phyloP scores from a whole-genome alignment of 2,329 filamentous ascomycete species.

The Penicillium aurantiogriseum region DNA sequence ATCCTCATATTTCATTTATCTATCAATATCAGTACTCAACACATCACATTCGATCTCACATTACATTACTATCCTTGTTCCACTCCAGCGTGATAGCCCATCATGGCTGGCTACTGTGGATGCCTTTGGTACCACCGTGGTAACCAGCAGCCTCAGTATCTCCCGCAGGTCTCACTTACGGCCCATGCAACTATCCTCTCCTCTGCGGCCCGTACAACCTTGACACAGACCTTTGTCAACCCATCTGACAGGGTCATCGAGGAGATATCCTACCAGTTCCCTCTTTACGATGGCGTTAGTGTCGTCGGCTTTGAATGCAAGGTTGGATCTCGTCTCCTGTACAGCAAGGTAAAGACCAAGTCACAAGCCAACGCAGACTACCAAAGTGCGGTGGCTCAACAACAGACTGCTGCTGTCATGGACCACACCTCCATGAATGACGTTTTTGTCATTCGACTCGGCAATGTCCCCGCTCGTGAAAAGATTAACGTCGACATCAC shows the following conservation, averaged over 20 bases:
- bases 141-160: conserved; percentile 35
- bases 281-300: conserved; percentile 69
- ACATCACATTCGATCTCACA: neutral
- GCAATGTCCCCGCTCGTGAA: conserved; percentile 62
- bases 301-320: conserved; percentile 67
- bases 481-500: conserved; percentile 61
- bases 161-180: conserved; percentile 59
- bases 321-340: conserved; percentile 55
- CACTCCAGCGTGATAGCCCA: neutral
- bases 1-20: neutral
- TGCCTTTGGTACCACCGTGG: neutral
- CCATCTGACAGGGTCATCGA: conserved; percentile 48
- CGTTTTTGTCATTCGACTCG: conserved; percentile 66
- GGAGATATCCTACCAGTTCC: conserved; percentile 66
- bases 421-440: conserved; percentile 62
- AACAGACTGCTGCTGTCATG: conserved; percentile 64
- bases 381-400: conserved; percentile 55
- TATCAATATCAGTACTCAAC: too few relatives aligned
- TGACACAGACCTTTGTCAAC: conserved; percentile 63
- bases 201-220: conserved; percentile 51
- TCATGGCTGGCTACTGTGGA: neutral
- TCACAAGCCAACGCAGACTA: conserved; percentile 61
- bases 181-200: conserved; percentile 62
- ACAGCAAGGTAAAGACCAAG: conserved; percentile 66
- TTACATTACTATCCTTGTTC: neutral